phyloP scores from a whole-genome alignment of 164 flowering plant species.

The Dillenia turbinata region DNA sequence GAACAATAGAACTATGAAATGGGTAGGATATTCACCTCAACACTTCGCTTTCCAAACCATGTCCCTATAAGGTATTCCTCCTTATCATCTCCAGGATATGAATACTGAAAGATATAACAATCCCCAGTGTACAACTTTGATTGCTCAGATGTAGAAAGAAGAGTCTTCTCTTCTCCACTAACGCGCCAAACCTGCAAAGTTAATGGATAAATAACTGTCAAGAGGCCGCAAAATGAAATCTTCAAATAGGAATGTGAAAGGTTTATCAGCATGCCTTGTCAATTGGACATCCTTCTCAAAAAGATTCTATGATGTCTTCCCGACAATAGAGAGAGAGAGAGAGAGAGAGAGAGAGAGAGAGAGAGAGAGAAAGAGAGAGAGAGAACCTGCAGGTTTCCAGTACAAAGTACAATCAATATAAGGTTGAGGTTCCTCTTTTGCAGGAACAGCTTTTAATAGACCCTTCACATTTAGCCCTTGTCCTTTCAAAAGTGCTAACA shows the following conservation, averaged over 20 bases:
- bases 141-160: constrained; percentile 67
- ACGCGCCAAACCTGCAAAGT: constrained; percentile 88
- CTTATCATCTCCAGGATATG: constrained; percentile 89
- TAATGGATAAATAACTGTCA: constrained; percentile 12
- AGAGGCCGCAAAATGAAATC: background rate
- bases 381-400: constrained; percentile 90
- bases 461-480: constrained; percentile 98
- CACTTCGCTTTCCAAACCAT: constrained; percentile 93
- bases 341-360: too few species aligned
- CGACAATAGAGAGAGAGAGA: too few species aligned
- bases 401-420: constrained; percentile 91
- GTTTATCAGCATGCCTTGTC: background rate
- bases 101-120: constrained; percentile 90
- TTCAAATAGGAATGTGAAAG: background rate
- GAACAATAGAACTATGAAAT: too few species aligned
- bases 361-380: background rate
- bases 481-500: constrained; percentile 76
- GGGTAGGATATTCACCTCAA: constrained; percentile 45
- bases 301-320: too few species aligned
- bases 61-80: constrained; percentile 91
- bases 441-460: constrained; percentile 82
- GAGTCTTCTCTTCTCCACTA: constrained; percentile 66
- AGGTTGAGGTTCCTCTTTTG: constrained; percentile 88
- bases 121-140: constrained; percentile 91
- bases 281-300: too few species aligned